Conservation (phyloP, 2,329 filamentous ascomycete genomes). For the Massarina eburnea region DNA sequence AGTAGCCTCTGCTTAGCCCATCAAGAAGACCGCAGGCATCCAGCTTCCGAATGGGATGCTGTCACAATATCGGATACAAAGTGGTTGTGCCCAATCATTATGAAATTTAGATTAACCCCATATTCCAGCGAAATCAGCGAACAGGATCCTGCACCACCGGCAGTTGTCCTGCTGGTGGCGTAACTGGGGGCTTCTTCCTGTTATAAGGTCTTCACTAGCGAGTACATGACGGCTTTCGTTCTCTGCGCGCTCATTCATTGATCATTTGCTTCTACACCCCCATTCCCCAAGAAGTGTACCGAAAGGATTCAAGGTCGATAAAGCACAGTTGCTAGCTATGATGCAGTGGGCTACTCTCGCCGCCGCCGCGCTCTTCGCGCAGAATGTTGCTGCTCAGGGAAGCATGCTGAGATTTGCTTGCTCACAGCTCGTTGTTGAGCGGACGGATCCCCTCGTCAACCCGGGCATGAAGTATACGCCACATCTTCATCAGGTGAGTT, state of each 20-base stretch:
- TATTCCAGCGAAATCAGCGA: slow-evolving; percentile 24
- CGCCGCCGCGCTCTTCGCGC: slow-evolving; percentile 23
- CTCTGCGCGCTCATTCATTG: slow-evolving; percentile 17
- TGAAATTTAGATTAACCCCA: slow-evolving; percentile 32
- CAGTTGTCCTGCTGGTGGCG: slow-evolving; percentile 25
- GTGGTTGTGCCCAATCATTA: slow-evolving; percentile 27
- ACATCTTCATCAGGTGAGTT: slow-evolving; percentile 31
- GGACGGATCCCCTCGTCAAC: slow-evolving; percentile 37
- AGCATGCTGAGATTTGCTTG: slow-evolving; percentile 39
- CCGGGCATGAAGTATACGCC: slow-evolving; percentile 39
- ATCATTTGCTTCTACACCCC: neutral
- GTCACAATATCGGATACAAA: slow-evolving; percentile 20
- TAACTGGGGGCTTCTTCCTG: slow-evolving; percentile 5
- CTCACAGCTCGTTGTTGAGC: slow-evolving; percentile 39
- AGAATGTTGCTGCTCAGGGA: slow-evolving; percentile 25
- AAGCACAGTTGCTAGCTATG: slow-evolving; percentile 13
- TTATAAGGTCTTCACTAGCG: slow-evolving; percentile 29
- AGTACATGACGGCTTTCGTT: slow-evolving; percentile 19
- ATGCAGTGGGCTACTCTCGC: slow-evolving; percentile 36
- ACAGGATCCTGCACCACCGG: slow-evolving; percentile 26
- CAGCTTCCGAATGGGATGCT: slow-evolving; percentile 16
- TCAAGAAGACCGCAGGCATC: slow-evolving; percentile 16
- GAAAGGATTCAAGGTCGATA: slow-evolving; percentile 8
- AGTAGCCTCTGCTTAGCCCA: slow-evolving; percentile 8
- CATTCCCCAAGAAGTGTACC: slow-evolving; percentile 7